A percentile compares a stretch with the other conserved stretches of the same genome.
These are phyloP conservation scores for Talaromyces sp. DNA, from an alignment of 2,329 filamentous ascomycete species.

Conservation along the genomic window DNA sequence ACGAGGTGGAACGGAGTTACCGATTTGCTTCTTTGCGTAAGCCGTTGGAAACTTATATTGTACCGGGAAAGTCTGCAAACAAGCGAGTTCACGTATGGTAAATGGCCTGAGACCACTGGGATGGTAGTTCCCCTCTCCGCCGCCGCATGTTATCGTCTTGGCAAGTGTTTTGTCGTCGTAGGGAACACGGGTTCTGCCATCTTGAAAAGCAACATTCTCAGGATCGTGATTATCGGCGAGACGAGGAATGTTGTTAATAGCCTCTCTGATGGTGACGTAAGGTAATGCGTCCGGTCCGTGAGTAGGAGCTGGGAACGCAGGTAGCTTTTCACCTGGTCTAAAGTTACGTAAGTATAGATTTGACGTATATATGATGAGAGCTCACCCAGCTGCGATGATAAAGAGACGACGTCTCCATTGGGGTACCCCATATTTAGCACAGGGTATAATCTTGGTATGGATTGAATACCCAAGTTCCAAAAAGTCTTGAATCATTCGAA, in stretches of 20 bases:
- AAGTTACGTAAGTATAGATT: slow-evolving; percentile 19
- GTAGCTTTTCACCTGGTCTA: slow-evolving; percentile 69
- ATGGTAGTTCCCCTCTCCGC: slow-evolving; percentile 62
- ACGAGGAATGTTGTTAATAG: slow-evolving; percentile 40
- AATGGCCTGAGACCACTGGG: slow-evolving; percentile 62
- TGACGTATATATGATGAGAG: too few species aligned
- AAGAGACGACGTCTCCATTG: slow-evolving; percentile 50
- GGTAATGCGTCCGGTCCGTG: slow-evolving; percentile 46
- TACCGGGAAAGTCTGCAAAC: slow-evolving; percentile 66
- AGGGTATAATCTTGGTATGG: slow-evolving; percentile 61
- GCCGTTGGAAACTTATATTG: slow-evolving; percentile 55
- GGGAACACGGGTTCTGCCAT: slow-evolving; percentile 28
- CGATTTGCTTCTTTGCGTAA: slow-evolving; percentile 60
- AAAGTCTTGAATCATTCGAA: slow-evolving; percentile 56
- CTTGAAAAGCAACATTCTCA: slow-evolving; percentile 23
- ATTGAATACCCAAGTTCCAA: slow-evolving; percentile 66
- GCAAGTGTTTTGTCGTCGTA: slow-evolving; percentile 53
- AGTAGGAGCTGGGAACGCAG: slow-evolving; percentile 61
- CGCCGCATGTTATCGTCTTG: slow-evolving; percentile 61
- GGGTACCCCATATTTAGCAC: slow-evolving; percentile 49
- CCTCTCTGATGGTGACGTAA: slow-evolving; percentile 41
- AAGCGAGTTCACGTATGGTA: slow-evolving; percentile 65
- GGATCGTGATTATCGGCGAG: slow-evolving; percentile 45
- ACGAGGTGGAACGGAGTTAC: slow-evolving; percentile 71
- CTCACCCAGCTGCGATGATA: slow-evolving; percentile 53